Percentiles rank a stretch among this genome's conserved stretches.
These are phyloP conservation scores for Trichoderma hamatum DNA, from an alignment of 2,329 filamentous ascomycete species.

Conservation along the genomic window DNA sequence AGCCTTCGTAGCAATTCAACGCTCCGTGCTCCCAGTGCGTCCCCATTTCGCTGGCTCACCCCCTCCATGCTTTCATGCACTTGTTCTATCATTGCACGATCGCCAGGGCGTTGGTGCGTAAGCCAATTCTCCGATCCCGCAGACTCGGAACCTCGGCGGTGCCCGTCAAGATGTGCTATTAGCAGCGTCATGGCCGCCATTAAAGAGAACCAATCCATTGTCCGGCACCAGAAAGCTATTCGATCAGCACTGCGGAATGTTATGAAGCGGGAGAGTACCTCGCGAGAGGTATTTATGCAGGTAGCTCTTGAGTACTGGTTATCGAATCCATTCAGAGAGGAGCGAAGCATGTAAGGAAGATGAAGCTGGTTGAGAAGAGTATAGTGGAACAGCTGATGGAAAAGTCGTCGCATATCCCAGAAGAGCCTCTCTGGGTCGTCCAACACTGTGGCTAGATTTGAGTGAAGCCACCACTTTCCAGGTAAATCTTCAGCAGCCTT, in stretches of 20 bases:
- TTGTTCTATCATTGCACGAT: background rate
- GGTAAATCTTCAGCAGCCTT: slow-evolving; percentile 39
- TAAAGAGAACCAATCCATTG: slow-evolving; percentile 41
- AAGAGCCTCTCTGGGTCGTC: slow-evolving; percentile 33
- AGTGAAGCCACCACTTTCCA: slow-evolving; percentile 41
- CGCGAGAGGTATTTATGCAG: slow-evolving; percentile 44
- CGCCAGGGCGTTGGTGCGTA: background rate
- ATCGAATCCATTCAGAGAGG: slow-evolving; percentile 25
- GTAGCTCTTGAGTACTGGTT: slow-evolving; percentile 42
- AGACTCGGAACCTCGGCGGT: background rate
- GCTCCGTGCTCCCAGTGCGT: background rate
- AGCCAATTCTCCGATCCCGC: background rate
- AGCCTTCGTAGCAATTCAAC: background rate
- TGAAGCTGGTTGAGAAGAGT: slow-evolving; percentile 45
- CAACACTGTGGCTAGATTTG: slow-evolving; percentile 34
- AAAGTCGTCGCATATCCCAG: slow-evolving; percentile 38
- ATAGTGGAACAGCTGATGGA: slow-evolving; percentile 44
- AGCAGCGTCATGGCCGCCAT: background rate
- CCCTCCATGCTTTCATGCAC: background rate
- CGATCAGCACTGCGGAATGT: slow-evolving; percentile 39
- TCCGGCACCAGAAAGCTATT: slow-evolving; percentile 39
- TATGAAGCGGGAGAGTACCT: slow-evolving; percentile 43
- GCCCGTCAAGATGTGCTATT: background rate
- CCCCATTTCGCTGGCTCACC: background rate
- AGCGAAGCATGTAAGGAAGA: slow-evolving; percentile 43